Evolutionary conservation across 768 basidiomycete species (phyloP).

Genomic region (Podaxis sp.): DNA sequence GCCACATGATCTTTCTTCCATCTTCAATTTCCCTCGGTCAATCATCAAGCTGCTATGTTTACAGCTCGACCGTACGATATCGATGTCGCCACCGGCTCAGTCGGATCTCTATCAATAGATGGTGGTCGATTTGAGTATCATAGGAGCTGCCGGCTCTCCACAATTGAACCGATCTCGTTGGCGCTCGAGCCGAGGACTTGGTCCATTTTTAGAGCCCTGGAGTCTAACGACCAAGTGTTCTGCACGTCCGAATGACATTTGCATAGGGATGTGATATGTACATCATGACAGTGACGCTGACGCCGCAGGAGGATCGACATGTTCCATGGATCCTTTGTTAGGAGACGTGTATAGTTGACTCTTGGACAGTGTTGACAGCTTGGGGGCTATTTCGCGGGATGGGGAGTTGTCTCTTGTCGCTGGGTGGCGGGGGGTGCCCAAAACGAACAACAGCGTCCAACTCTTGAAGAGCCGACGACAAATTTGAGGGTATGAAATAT

Average conservation of each 20-base stretch:
- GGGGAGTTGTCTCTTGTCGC: not conserved
- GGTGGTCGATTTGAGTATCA: slow-evolving; percentile 9
- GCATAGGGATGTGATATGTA: not conserved
- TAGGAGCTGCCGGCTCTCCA: slow-evolving; percentile 3
- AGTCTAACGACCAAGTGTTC: not conserved
- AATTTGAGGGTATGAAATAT: not conserved
- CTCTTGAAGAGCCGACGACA: not conserved
- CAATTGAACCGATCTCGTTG: slow-evolving; percentile 11
- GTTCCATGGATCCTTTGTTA: not conserved
- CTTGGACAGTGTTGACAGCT: not conserved
- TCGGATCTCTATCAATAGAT: slow-evolving; percentile 8
- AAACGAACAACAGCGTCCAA: not conserved
- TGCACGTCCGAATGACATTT: not conserved
- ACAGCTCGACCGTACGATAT: not conserved
- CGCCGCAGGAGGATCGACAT: slow-evolving; percentile 6
- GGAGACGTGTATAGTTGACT: not conserved
- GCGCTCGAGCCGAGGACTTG: slow-evolving; percentile 8
- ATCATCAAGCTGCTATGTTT: not conserved
- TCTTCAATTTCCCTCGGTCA: not conserved
- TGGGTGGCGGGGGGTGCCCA: slow-evolving; percentile 7
- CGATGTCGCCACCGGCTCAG: not conserved
- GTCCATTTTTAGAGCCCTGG: not conserved
- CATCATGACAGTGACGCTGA: slow-evolving; percentile 9
- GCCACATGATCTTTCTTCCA: not conserved
- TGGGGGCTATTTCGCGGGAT: not conserved